Conservation (phyloP, 2,329 filamentous ascomycete genomes). For the Fusarium sp. region DNA sequence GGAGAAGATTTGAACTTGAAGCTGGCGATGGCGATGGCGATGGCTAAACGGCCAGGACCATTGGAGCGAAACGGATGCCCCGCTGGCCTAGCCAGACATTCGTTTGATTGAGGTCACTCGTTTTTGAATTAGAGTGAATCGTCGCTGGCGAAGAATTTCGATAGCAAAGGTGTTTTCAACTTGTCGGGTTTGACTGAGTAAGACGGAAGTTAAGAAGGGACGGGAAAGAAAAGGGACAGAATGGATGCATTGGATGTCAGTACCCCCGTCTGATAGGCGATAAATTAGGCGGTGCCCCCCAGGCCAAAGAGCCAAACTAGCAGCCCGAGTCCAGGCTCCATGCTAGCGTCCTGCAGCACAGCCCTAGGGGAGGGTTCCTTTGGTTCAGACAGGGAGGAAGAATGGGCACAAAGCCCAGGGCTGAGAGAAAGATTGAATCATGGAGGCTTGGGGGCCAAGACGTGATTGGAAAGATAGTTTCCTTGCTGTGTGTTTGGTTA, state of each 20-base stretch:
- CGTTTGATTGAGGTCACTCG: background rate
- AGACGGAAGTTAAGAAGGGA: conserved; percentile 5
- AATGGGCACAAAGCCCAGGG: conserved; percentile 19
- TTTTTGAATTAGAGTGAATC: background rate
- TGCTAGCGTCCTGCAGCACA: conserved; percentile 37
- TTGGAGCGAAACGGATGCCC: conserved; percentile 32
- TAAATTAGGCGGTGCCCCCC: conserved; percentile 21
- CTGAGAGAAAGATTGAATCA: conserved; percentile 19
- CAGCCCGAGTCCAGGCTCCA: conserved; percentile 30
- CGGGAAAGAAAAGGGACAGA: conserved; percentile 25
- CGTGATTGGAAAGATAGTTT: conserved; percentile 27
- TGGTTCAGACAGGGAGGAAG: conserved; percentile 11
- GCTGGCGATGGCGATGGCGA: conserved; percentile 37
- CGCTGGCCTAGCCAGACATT: conserved; percentile 16
- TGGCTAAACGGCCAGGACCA: conserved; percentile 35
- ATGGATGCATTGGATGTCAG: conserved; percentile 40
- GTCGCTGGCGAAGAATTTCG: background rate
- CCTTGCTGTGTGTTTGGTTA: background rate
- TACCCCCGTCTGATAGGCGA: conserved; percentile 41
- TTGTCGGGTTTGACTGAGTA: background rate
- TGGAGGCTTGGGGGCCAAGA: conserved; percentile 17
- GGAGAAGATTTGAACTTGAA: conserved; percentile 16
- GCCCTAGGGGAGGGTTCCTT: conserved; percentile 35
- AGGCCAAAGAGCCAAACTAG: conserved; percentile 24
- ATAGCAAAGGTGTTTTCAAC: background rate